phyloP scores from a whole-genome alignment of 176 grass and related monocot species.

The Oryza longistaminata region DNA sequence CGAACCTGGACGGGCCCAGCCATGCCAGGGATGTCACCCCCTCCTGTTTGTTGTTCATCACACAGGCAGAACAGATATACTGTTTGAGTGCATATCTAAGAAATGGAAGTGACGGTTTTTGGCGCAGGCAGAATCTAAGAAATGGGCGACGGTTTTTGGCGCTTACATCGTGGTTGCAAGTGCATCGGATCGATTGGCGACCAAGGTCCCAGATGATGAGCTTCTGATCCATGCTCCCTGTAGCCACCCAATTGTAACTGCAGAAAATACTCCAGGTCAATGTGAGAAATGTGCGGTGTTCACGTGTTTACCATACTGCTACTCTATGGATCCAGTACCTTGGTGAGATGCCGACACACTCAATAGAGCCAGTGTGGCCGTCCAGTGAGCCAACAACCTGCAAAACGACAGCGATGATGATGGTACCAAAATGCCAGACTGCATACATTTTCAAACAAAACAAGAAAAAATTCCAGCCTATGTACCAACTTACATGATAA shows the following conservation, averaged over 20 bases:
- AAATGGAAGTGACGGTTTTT: background rate
- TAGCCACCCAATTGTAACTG: constrained; percentile 69
- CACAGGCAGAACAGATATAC: background rate
- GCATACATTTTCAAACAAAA: constrained; percentile 6
- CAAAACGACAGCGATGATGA: background rate
- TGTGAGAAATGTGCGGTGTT: background rate
- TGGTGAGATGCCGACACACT: constrained; percentile 67
- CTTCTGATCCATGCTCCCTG: constrained; percentile 77
- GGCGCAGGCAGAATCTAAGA: too few relatives aligned
- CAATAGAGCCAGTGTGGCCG: constrained; percentile 64
- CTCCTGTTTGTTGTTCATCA: constrained; percentile 65
- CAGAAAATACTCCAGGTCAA: background rate
- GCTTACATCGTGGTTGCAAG: constrained; percentile 70
- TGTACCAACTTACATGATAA: background rate
- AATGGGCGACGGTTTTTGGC: background rate
- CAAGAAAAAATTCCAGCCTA: background rate
- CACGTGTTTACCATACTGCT: background rate
- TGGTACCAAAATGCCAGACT: background rate
- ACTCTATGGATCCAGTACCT: constrained; percentile 43
- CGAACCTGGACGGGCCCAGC: constrained; percentile 70
- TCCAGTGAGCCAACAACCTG: constrained; percentile 64
- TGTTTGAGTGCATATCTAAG: background rate
- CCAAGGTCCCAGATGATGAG: constrained; percentile 81
- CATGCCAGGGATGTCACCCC: constrained; percentile 64
- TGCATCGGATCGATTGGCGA: constrained; percentile 58